These are phyloP conservation scores for Medicago ruthenica DNA, from an alignment of 306 rosid genomes.

Conservation along the genomic window DNA sequence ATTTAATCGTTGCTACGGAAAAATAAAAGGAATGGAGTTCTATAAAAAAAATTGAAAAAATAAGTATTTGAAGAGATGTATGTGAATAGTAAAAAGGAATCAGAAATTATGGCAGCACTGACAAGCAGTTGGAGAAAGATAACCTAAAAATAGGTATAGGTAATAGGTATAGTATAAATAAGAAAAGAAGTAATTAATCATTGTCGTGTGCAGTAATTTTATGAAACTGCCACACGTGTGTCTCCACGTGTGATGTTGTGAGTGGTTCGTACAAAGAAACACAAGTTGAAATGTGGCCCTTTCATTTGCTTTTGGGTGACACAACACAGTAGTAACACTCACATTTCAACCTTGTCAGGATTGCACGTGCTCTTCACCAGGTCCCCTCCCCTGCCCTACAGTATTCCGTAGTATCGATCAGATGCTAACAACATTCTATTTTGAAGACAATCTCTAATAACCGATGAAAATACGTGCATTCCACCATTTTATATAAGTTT, in stretches of 20 bases:
- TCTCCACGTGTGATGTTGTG: constrained; percentile 46
- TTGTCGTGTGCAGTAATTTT: constrained; percentile 22
- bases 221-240: constrained; percentile 49
- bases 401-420: too few species aligned
- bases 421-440: too few species aligned
- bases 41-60: too few species aligned
- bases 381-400: background rate
- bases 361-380: constrained; percentile 56
- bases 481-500: too few species aligned
- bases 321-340: constrained; percentile 12
- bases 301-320: constrained; percentile 8
- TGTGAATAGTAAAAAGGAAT: too few species aligned
- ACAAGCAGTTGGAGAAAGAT: constrained; percentile 51
- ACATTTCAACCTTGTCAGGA: constrained; percentile 65
- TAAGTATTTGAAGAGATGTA: too few species aligned
- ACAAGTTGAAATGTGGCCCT: constrained; percentile 29
- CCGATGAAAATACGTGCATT: too few species aligned
- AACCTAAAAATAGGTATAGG: constrained; percentile 40
- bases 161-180: background rate
- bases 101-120: constrained; percentile 49
- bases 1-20: too few species aligned
- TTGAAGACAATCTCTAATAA: too few species aligned
- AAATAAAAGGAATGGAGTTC: too few species aligned
- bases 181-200: background rate
- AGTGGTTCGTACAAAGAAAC: constrained; percentile 41